Percentiles rank a stretch among this genome's conserved stretches.
Conservation (phyloP, 352 stramenopile genomes). For the Globisporangium megalacanthum region DNA sequence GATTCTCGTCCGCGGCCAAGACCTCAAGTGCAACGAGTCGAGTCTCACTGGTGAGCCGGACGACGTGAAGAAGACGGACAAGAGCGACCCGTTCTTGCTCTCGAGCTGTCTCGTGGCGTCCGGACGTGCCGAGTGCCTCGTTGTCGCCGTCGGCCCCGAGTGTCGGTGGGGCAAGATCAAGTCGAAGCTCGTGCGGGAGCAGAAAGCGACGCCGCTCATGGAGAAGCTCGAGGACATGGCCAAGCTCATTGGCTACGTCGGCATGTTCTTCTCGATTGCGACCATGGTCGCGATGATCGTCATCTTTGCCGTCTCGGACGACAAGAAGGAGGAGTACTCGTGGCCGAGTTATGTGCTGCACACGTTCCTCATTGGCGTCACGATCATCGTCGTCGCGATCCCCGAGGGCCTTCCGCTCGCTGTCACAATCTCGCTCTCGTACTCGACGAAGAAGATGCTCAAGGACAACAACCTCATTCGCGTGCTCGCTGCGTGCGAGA, state of each 20-base stretch:
- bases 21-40: slow-evolving; percentile 95
- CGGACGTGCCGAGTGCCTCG: slow-evolving; percentile 66
- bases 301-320: slow-evolving; percentile 63
- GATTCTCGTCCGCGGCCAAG: slow-evolving; percentile 87
- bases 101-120: slow-evolving; percentile 79
- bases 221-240: slow-evolving; percentile 91
- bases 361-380: slow-evolving; percentile 93
- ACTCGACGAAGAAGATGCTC: slow-evolving; percentile 97
- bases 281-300: slow-evolving; percentile 87
- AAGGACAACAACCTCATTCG: slow-evolving; percentile 98
- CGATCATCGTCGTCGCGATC: slow-evolving; percentile 94
- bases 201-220: slow-evolving; percentile 90
- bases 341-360: slow-evolving; percentile 87
- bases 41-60: slow-evolving; percentile 95
- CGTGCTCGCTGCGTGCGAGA: slow-evolving; percentile 96
- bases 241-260: slow-evolving; percentile 86
- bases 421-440: slow-evolving; percentile 94
- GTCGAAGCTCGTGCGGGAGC: slow-evolving; percentile 82
- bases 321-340: slow-evolving; percentile 55
- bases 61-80: slow-evolving; percentile 81
- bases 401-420: slow-evolving; percentile 92
- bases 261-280: slow-evolving; percentile 77
- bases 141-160: slow-evolving; percentile 78
- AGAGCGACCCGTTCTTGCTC: slow-evolving; percentile 82
- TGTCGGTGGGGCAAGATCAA: slow-evolving; percentile 90